Percentiles rank a stretch among this genome's conserved stretches.
phyloP scores from a whole-genome alignment of 352 stramenopile genomes.

The Aphanomyces euteiches region DNA sequence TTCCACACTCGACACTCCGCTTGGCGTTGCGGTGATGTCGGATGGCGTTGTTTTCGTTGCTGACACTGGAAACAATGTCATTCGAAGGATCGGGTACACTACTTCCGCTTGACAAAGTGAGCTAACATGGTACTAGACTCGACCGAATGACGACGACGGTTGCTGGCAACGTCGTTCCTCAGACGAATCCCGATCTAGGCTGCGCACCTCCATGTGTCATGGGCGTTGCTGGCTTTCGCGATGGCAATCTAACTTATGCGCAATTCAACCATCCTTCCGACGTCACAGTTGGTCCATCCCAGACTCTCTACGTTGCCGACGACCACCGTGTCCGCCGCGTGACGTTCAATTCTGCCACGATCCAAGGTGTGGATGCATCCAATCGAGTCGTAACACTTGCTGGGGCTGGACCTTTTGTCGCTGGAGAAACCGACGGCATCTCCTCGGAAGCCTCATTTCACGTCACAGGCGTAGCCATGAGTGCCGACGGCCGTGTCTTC shows the following conservation, averaged over 20 bases:
- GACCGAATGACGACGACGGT: constrained; percentile 57
- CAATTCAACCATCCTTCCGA: constrained; percentile 92
- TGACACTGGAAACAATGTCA: constrained; percentile 94
- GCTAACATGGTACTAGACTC: constrained; percentile 7
- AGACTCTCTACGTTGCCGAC: constrained; percentile 87
- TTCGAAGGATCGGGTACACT: constrained; percentile 78
- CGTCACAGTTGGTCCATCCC: constrained; percentile 76
- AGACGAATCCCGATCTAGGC: constrained; percentile 63
- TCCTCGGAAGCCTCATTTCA: constrained; percentile 87
- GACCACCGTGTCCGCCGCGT: constrained; percentile 84
- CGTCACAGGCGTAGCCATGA: constrained; percentile 84
- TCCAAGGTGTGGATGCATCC: constrained; percentile 62
- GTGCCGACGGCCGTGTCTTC: constrained; percentile 83
- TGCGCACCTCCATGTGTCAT: constrained; percentile 88
- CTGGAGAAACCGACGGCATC: constrained; percentile 80
- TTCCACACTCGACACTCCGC: constrained; percentile 90
- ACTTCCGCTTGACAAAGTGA: neutral
- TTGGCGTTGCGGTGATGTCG: constrained; percentile 78
- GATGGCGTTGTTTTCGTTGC: constrained; percentile 89
- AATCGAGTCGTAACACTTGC: constrained; percentile 89
- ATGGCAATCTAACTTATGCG: constrained; percentile 82
- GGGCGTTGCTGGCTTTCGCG: constrained; percentile 81
- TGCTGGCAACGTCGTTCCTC: constrained; percentile 50
- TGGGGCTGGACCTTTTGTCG: constrained; percentile 51
- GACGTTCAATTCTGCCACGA: constrained; percentile 52